Conservation (phyloP, 495 filamentous ascomycete species). For the Penicillium psychrofluorescens region DNA sequence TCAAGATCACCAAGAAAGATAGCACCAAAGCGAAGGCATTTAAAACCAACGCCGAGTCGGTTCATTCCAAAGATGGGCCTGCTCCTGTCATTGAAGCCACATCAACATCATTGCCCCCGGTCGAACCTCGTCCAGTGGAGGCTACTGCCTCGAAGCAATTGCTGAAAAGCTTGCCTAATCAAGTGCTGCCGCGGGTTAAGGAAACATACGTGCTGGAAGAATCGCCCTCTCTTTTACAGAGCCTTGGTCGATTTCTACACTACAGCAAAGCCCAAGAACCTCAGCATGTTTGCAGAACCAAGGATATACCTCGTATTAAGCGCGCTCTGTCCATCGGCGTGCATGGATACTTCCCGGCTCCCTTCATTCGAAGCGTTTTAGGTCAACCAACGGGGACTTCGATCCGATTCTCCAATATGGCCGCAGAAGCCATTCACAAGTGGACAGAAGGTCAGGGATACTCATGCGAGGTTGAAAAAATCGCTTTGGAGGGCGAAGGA, state of each 20-base stretch:
- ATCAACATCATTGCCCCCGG: slow-evolving; percentile 17
- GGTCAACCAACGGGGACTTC: slow-evolving; percentile 95
- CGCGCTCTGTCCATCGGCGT: slow-evolving; percentile 88
- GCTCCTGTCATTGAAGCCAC: slow-evolving; percentile 25
- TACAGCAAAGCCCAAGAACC: slow-evolving; percentile 51
- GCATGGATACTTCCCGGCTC: slow-evolving; percentile 88
- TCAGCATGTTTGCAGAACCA: slow-evolving; percentile 67
- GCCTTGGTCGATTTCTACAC: slow-evolving; percentile 60
- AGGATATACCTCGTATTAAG: slow-evolving; percentile 62
- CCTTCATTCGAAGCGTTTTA: slow-evolving; percentile 74
- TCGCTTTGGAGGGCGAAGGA: slow-evolving; percentile 97
- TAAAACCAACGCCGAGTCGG: slow-evolving; percentile 20
- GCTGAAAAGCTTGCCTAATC: slow-evolving; percentile 46
- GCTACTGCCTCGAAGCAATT: slow-evolving; percentile 34
- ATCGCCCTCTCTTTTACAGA: slow-evolving; percentile 63
- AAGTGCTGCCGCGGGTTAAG: slow-evolving; percentile 61
- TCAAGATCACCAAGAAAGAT: slow-evolving; percentile 40
- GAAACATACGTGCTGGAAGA: slow-evolving; percentile 61
- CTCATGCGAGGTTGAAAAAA: slow-evolving; percentile 70
- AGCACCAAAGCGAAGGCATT: slow-evolving; percentile 35
- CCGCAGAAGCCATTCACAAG: slow-evolving; percentile 71
- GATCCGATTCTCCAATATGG: slow-evolving; percentile 83
- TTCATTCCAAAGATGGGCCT: slow-evolving; percentile 23
- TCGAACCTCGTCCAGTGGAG: slow-evolving; percentile 23
- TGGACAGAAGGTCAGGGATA: slow-evolving; percentile 68